Conservation (phyloP, 176 grass and related monocot species). For the Eremochloa ophiuroides region DNA sequence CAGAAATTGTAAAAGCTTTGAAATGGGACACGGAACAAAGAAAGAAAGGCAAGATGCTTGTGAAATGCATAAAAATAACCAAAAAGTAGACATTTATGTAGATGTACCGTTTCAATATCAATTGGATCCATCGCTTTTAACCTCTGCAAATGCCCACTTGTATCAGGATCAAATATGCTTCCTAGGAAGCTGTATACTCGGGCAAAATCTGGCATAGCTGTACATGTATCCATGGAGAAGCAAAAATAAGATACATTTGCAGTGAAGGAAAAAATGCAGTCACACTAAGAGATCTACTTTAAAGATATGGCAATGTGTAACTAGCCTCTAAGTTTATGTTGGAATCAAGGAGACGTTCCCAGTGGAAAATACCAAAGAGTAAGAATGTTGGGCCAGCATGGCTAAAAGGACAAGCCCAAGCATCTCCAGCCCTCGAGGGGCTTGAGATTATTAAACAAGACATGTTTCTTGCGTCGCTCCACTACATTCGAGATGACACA, state of each 20-base stretch:
- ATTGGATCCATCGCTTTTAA: constrained; percentile 92
- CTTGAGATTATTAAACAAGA: background rate
- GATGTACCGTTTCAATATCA: constrained; percentile 77
- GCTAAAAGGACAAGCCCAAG: background rate
- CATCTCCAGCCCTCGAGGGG: background rate
- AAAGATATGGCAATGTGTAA: background rate
- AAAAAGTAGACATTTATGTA: background rate
- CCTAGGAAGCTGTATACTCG: constrained; percentile 92
- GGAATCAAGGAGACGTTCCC: background rate
- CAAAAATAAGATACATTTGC: constrained; percentile 6
- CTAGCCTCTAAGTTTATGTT: background rate
- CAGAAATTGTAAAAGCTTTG: background rate
- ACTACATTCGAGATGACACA: background rate
- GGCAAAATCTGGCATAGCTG: constrained; percentile 91
- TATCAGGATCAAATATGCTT: constrained; percentile 88
- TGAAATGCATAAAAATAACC: background rate
- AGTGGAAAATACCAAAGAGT: background rate
- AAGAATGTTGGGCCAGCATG: background rate
- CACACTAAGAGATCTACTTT: background rate
- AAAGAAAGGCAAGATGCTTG: background rate
- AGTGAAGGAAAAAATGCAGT: background rate
- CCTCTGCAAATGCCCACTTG: constrained; percentile 76
- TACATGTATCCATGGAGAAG: constrained; percentile 17
- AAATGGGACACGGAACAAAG: background rate
- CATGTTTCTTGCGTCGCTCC: background rate